These are phyloP conservation scores for Kuraishia floccosa DNA, from an alignment of 805 yeast species.

Conservation along the genomic window DNA sequence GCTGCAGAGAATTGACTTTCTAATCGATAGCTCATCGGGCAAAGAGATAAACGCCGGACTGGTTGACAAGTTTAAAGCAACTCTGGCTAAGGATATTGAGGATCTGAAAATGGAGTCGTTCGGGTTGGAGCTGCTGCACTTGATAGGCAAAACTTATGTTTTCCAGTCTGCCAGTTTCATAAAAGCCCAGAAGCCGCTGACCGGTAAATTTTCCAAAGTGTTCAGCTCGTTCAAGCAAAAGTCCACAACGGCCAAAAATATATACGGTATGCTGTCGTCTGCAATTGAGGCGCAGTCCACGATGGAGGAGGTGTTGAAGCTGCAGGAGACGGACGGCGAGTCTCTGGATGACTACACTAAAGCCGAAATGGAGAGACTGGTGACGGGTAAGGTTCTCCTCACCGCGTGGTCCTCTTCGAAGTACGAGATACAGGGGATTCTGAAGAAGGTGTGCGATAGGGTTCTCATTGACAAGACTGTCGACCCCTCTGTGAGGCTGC, in stretches of 20 bases:
- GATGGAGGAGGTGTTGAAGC: constrained; percentile 58
- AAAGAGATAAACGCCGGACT: constrained; percentile 32
- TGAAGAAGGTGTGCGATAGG: constrained; percentile 59
- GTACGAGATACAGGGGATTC: constrained; percentile 65
- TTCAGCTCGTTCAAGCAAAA: constrained; percentile 65
- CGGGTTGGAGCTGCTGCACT: constrained; percentile 72
- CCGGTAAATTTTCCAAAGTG: constrained; percentile 42
- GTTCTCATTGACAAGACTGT: constrained; percentile 49
- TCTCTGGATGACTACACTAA: constrained; percentile 29
- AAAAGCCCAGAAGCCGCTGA: constrained; percentile 57
- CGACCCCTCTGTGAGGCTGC: constrained; percentile 30
- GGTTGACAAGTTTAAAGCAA: constrained; percentile 40
- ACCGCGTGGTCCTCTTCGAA: constrained; percentile 83
- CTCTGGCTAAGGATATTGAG: constrained; percentile 75
- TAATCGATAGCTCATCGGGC: constrained; percentile 26
- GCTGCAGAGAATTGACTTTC: constrained; percentile 20
- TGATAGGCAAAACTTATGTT: constrained; percentile 59
- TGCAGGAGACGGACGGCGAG: constrained; percentile 37
- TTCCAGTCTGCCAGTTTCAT: constrained; percentile 55
- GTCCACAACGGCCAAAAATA: constrained; percentile 62
- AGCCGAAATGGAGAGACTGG: constrained; percentile 61
- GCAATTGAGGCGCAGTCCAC: constrained; percentile 75
- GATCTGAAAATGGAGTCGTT: constrained; percentile 71
- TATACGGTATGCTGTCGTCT: constrained; percentile 56
- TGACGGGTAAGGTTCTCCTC: constrained; percentile 70